Percentiles rank a stretch among this genome's conserved stretches.
phyloP scores from a whole-genome alignment of 305 asterid genomes.

The Fraxinus sp. region DNA sequence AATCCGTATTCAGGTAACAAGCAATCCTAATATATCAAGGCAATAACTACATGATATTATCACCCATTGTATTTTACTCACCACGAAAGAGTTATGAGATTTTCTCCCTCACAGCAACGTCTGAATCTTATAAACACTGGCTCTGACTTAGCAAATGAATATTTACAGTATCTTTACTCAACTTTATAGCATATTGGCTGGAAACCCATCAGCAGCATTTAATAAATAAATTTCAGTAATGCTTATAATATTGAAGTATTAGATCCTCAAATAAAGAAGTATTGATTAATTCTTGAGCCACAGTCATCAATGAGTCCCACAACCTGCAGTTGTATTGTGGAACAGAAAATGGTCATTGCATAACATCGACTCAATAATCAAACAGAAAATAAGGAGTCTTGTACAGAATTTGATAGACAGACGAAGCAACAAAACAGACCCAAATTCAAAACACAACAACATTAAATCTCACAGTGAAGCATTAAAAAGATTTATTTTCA shows the following conservation, averaged over 20 bases:
- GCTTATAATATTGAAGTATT: slow-evolving; percentile 37
- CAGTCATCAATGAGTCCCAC: slow-evolving; percentile 54
- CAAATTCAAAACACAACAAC: not conserved
- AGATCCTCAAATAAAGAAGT: slow-evolving; percentile 49
- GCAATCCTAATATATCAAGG: not conserved
- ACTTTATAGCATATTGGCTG: slow-evolving; percentile 45
- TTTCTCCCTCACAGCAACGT: slow-evolving; percentile 46
- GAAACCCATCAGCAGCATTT: slow-evolving; percentile 52
- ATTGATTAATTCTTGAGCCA: slow-evolving; percentile 53
- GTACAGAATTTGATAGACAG: not conserved
- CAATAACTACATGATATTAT: slow-evolving; percentile 1
- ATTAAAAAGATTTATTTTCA: not conserved
- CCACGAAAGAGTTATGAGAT: slow-evolving; percentile 39
- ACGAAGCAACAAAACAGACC: not conserved
- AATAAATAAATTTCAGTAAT: slow-evolving; percentile 40
- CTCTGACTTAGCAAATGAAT: slow-evolving; percentile 47
- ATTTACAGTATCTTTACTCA: slow-evolving; percentile 45
- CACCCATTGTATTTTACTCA: slow-evolving; percentile 39
- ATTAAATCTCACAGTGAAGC: not conserved
- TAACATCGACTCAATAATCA: slow-evolving; percentile 9
- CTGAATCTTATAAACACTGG: slow-evolving; percentile 49
- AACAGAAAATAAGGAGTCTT: slow-evolving; percentile 15
- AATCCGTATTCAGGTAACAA: not conserved
- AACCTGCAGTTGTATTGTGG: slow-evolving; percentile 65
- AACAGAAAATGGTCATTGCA: slow-evolving; percentile 50